Evolutionary conservation across 192 early-diverging fungal species (phyloP), one percentile per base, ranked within the genome.

Genomic region (Coemansia furcata): DNA sequence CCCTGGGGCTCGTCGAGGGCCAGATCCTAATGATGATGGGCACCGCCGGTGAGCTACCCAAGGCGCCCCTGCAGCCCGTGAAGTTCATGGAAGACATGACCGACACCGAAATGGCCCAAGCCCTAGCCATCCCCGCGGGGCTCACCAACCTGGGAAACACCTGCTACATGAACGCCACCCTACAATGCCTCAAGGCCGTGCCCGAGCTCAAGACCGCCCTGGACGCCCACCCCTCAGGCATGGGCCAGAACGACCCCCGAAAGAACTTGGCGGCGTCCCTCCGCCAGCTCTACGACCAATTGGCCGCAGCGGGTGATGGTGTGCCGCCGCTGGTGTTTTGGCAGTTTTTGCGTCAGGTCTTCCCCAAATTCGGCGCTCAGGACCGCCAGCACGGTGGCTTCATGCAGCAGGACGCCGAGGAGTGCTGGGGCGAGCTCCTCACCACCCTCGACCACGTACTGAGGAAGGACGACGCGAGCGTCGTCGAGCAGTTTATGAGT

Each of bases 341-440:
- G 69, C 89, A 89, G 79, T 79, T 90, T 44, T 77, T 99, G 46
- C 88, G 94, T 19, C 80, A 81, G 38, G 85, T 85, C 6, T 97
- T 89, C 65, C 96, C 95, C 44, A 93, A 94, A 77, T 98, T 96
- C 76, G 88, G 85, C 7, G 92, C 98, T 74, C 84, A 82, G 67
- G 90, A 93, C 46, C 74, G 74, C 44, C 81, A 84, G 40, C 82
- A 85, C 23, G 89, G 88, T 35, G 78, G 85, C 4, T 94, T 81
- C 70, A 86, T 90, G 80, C 98, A 99, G 79, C 98, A 99, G 78
- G 98, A 99, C 74, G 98, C 98, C 2, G 95, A 99, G 74, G 98
- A 99, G 72, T 98, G 93, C 79, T 98, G 95, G 95, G 90, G 88
- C 69, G 86, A 96, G 74, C 72, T 98, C 30, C 73, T 98, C 17